A percentile compares a stretch with the other conserved stretches of the same genome.
These are phyloP conservation scores for Auricularia auricula-judae DNA, from an alignment of 768 basidiomycete species.

Conservation along the genomic window DNA sequence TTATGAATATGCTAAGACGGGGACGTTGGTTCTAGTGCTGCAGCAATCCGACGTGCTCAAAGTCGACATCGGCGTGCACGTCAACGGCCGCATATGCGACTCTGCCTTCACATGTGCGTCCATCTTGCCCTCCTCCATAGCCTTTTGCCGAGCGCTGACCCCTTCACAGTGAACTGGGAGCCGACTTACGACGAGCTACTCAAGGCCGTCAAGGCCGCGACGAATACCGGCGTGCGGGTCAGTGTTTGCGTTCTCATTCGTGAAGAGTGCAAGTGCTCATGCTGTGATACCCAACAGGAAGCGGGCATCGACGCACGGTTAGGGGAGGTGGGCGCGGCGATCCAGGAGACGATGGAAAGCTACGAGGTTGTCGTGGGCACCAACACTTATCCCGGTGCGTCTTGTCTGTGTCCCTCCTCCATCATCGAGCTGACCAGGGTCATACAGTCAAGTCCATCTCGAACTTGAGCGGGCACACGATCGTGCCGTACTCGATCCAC, in stretches of 20 bases:
- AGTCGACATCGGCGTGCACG: conserved; percentile 96
- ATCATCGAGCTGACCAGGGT: background rate
- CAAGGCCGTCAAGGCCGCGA: conserved; percentile 88
- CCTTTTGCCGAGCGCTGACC: background rate
- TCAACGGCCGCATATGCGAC: conserved; percentile 89
- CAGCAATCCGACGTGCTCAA: conserved; percentile 82
- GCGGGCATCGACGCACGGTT: conserved; percentile 93
- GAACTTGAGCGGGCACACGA: conserved; percentile 92
- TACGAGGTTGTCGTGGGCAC: conserved; percentile 93
- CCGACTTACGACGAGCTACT: conserved; percentile 83
- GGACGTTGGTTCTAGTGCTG: conserved; percentile 43
- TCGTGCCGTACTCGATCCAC: conserved; percentile 84
- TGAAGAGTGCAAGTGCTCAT: background rate
- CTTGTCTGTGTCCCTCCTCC: background rate
- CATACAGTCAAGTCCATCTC: conserved; percentile 78
- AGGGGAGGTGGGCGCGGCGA: conserved; percentile 81
- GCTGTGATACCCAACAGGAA: conserved; percentile 41
- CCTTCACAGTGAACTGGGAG: conserved; percentile 39
- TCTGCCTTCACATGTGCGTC: conserved; percentile 71
- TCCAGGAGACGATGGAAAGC: conserved; percentile 98
- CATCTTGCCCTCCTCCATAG: conserved; percentile 26
- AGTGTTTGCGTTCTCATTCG: conserved; percentile 9
- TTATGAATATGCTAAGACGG: background rate
- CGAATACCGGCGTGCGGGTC: conserved; percentile 83
- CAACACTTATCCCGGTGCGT: conserved; percentile 64